Conservation (phyloP, 1,139 yeast species). For the Tardiomyces digboiensis region DNA sequence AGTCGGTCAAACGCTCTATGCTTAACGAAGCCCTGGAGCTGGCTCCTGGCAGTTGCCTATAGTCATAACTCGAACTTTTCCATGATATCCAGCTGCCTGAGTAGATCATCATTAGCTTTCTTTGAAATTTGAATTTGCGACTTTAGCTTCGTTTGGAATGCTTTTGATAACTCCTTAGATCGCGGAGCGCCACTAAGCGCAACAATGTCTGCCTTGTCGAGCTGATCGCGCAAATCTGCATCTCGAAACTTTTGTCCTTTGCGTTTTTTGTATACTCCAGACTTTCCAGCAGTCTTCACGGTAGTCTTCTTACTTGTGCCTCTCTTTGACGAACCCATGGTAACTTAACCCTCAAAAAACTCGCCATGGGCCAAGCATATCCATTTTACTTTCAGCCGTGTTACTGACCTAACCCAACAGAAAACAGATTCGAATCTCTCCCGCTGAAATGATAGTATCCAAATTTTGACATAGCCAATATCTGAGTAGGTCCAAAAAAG, state of each 20-base stretch:
- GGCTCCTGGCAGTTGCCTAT: background rate
- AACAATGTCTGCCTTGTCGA: constrained; percentile 8
- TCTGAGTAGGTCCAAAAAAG: too few relatives aligned
- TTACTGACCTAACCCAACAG: too few relatives aligned
- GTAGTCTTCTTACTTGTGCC: background rate
- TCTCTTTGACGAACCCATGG: background rate
- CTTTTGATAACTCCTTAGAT: constrained; percentile 35
- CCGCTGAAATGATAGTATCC: too few relatives aligned
- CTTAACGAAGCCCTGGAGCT: background rate
- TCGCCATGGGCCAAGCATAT: too few relatives aligned
- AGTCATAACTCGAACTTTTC: constrained; percentile 43
- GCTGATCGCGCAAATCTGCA: constrained; percentile 6
- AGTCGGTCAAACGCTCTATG: background rate
- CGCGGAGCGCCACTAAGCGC: constrained; percentile 10
- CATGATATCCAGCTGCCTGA: constrained; percentile 50
- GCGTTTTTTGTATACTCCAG: constrained; percentile 1
- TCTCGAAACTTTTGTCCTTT: constrained; percentile 7
- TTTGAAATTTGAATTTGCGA: constrained; percentile 27
- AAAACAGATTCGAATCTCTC: too few relatives aligned
- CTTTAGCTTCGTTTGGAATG: constrained; percentile 4
- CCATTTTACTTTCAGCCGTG: too few relatives aligned
- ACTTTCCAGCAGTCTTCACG: background rate
- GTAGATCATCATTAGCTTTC: constrained; percentile 41
- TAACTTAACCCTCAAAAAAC: too few relatives aligned
- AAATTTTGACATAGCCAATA: too few relatives aligned